Percentiles rank a stretch among this genome's conserved stretches.
phyloP scores from a whole-genome alignment of 129 eudicot species.

The Arctium lappa region DNA sequence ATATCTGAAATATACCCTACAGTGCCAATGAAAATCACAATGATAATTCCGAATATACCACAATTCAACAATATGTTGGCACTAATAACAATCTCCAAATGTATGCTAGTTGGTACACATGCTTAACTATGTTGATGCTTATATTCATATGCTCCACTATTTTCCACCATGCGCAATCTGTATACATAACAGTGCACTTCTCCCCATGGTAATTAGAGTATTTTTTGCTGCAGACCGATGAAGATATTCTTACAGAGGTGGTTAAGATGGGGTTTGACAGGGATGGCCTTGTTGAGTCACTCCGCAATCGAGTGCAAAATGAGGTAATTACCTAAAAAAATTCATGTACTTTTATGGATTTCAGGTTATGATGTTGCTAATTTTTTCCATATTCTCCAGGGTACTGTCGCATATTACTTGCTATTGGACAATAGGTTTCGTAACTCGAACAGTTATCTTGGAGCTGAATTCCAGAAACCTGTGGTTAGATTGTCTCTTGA shows the following conservation, averaged over 20 bases:
- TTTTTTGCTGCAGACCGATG: slow-evolving; percentile 63
- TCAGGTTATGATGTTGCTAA: slow-evolving; percentile 8
- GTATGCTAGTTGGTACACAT: neutral
- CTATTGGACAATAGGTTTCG: slow-evolving; percentile 86
- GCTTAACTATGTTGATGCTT: neutral
- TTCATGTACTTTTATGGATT: neutral
- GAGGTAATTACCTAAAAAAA: slow-evolving; percentile 44
- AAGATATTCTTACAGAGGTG: slow-evolving; percentile 90
- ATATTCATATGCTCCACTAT: no score
- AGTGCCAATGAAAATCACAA: neutral
- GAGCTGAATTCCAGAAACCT: slow-evolving; percentile 90
- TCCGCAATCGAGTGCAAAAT: slow-evolving; percentile 85
- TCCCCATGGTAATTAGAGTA: neutral
- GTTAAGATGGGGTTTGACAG: slow-evolving; percentile 90
- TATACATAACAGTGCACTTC: neutral
- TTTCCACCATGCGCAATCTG: neutral
- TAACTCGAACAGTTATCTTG: slow-evolving; percentile 83
- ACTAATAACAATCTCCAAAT: neutral
- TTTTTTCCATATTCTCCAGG: slow-evolving; percentile 39
- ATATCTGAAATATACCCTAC: no score
- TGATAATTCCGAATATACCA: no score
- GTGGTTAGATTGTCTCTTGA: slow-evolving; percentile 40
- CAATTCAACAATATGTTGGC: no score
- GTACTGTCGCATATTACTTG: slow-evolving; percentile 96
- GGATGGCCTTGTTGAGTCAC: slow-evolving; percentile 73